Evolutionary conservation across 106 monocot genomes (phyloP), one percentile per base, ranked within the genome.

Genomic region (Dendrobium nobile): DNA sequence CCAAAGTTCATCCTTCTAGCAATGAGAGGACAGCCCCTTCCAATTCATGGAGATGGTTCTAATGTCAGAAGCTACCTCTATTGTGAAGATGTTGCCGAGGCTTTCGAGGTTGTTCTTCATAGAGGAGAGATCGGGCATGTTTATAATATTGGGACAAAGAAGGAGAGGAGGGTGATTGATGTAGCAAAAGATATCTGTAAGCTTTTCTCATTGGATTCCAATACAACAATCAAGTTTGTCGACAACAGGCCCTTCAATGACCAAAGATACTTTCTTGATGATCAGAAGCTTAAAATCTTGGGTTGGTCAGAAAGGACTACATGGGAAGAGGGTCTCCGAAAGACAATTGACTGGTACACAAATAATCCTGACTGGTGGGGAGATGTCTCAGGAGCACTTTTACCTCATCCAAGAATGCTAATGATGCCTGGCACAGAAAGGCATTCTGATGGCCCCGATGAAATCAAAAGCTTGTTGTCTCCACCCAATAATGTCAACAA

Each of bases 51-150:
- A n/a, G 84, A 84, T 43, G 84, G 84, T 41, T 80, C 80, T 42
- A 84, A 84, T 27, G 84, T 84, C 2, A 76, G 84, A 80, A 84
- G 84, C 80, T 84, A 84, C 68, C 77, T 84, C 20, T 84, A 80
- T 41, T 84, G 84, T 13, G 84, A 84, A 54, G 84, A 84, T 54
- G 84, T 84, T 26, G 84, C 84, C 0, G 84, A 84, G 80, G 84
- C 84, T 77, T 84, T 84, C 27, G 84, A 84, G 80, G 84, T 84
- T 24, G 77, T 84, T 80, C 84, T 84, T 65, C 84, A 84, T 48
- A 80, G 77, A 77, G 84, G 84, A 77, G 84, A 84, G 67, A 79
- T 84, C 1, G 84, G 84, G 9, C 84, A 84, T 80, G 80, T 84
- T 43, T 84, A 84, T 75, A 84, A 84, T 40, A 80, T 84, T 43